Evolutionary conservation across 202 grass and related monocot species (phyloP).

Genomic region (Thinopyrum obtusiflorum): DNA sequence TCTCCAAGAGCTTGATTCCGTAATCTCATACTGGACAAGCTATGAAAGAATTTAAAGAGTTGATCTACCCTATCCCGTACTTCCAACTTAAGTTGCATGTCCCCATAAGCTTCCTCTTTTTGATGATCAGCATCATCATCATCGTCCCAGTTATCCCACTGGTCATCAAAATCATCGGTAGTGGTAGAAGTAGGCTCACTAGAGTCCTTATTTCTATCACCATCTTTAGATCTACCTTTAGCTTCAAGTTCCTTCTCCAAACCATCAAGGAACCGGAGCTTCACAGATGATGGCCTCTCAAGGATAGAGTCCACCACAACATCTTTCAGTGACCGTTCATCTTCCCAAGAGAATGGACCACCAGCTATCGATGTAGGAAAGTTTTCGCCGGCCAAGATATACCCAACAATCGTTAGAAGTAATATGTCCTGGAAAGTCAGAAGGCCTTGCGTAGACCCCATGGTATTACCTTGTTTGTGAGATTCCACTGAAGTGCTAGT

Average conservation of each 20-base stretch:
- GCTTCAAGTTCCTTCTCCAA: slow-evolving; percentile 72
- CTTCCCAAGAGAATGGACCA: slow-evolving; percentile 96
- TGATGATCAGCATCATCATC: slow-evolving; percentile 66
- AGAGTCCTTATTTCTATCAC: slow-evolving; percentile 39
- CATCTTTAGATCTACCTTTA: slow-evolving; percentile 57
- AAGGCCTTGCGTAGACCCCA: slow-evolving; percentile 48
- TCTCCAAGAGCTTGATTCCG: slow-evolving; percentile 74
- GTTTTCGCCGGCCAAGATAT: slow-evolving; percentile 90
- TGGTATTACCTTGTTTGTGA: slow-evolving; percentile 49
- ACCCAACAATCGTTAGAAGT: slow-evolving; percentile 82
- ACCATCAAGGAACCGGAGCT: slow-evolving; percentile 68
- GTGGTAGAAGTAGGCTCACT: slow-evolving; percentile 43
- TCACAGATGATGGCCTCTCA: slow-evolving; percentile 68
- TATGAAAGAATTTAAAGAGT: slow-evolving; percentile 84
- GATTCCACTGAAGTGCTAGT: slow-evolving; percentile 71
- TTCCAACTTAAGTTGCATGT: slow-evolving; percentile 90
- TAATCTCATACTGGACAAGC: slow-evolving; percentile 74
- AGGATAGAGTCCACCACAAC: slow-evolving; percentile 83
- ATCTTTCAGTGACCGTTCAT: slow-evolving; percentile 89
- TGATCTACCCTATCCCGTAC: slow-evolving; percentile 89
- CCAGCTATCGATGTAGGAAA: slow-evolving; percentile 81
- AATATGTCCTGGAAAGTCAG: slow-evolving; percentile 85
- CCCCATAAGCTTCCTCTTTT: slow-evolving; percentile 61
- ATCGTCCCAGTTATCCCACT: slow-evolving; percentile 87
- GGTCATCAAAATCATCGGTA: slow-evolving; percentile 88